Evolutionary conservation across 108 stramenopile species (phyloP), one percentile per base, ranked within the genome.

Genomic region (Pseudonitzschia pungens): DNA sequence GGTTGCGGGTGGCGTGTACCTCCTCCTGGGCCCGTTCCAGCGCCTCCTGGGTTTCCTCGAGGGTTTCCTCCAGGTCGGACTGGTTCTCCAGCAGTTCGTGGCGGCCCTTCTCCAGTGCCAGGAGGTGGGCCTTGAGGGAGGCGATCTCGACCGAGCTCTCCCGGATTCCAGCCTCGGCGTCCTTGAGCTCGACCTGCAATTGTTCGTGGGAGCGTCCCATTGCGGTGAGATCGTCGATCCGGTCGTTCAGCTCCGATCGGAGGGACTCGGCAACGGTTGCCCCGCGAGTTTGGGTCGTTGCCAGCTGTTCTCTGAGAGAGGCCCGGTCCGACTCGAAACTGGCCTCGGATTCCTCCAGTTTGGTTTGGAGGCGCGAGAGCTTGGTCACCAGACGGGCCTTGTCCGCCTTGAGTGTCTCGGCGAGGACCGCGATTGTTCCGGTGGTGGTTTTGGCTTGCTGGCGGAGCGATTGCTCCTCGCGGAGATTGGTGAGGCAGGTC

Each of bases 21-120:
- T 36, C 33, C 28, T 4, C 16, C 6, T 44, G 22, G 21, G 42
- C 43, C 12, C 21, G 9, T 0, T 44, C 44, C 7, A 67, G 42
- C 14, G 42, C 44, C 11, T 50, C 45, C 12, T 15, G 45, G 26
- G 16, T n/a, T 8, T 67, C 66, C 45, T 67, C 66, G 14, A 67
- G 36, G 21, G 18, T 22, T 45, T 67, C 66, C 22, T 67, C 66
- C 22, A 67, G 45, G 9, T 67, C 66, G 8, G 66, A 24, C n/a
- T 67, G 31, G 40, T 24, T 44, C 0, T 67, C 66, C 1, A 67
- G 45, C 12, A 44, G 45, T 2, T 50, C 44, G 21, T 67, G 66
- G 20, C 45, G 66, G 10, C 66, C 43, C 9, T 7, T 10, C 27
- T 67, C 66, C 66, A 50, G 48, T 2, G 28, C 33, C 8, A 20